These are phyloP conservation scores for Fusarium buxicola DNA, from an alignment of 2,329 filamentous ascomycete genomes.

Conservation along the genomic window DNA sequence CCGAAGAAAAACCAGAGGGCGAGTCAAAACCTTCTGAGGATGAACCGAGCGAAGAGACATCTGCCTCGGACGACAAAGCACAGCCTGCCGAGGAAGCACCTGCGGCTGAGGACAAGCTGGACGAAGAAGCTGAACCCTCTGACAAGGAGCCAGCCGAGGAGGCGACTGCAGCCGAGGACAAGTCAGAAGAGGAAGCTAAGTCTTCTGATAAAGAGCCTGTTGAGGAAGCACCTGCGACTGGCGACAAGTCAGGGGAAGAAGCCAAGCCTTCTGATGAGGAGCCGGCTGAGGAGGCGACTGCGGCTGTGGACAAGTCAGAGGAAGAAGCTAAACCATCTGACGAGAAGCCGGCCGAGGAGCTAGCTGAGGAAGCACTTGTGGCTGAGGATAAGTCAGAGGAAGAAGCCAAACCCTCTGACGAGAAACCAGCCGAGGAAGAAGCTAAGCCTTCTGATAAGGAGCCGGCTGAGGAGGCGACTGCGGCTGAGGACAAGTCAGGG, in stretches of 20 bases:
- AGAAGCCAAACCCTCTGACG: constrained; percentile 9
- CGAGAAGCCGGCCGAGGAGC: constrained; percentile 6
- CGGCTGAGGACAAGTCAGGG: constrained; percentile 15
- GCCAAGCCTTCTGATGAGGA: constrained; percentile 1
- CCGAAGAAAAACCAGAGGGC: constrained; percentile 11
- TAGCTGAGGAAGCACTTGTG: not conserved
- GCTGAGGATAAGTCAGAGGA: constrained; percentile 11
- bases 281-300: constrained; percentile 3
- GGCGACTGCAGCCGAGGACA: not conserved
- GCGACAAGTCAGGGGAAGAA: constrained; percentile 17
- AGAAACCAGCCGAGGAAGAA: constrained; percentile 8
- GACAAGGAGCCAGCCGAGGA: constrained; percentile 6
- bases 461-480: constrained; percentile 24
- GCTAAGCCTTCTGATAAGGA: constrained; percentile 1
- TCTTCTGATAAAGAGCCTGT: constrained; percentile 11
- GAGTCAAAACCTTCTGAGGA: not conserved
- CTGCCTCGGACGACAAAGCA: constrained; percentile 12
- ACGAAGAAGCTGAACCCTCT: constrained; percentile 1
- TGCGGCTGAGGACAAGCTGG: constrained; percentile 10
- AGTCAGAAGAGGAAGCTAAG: constrained; percentile 12
- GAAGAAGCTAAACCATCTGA: constrained; percentile 1
- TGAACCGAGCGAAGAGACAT: constrained; percentile 13
- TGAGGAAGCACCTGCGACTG: constrained; percentile 24
- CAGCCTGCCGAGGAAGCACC: constrained; percentile 6
- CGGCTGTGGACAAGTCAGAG: constrained; percentile 12